Base-by-base conservation (phyloP, 768 basidiomycete species). In the Phylloporus arenicola region DNA sequence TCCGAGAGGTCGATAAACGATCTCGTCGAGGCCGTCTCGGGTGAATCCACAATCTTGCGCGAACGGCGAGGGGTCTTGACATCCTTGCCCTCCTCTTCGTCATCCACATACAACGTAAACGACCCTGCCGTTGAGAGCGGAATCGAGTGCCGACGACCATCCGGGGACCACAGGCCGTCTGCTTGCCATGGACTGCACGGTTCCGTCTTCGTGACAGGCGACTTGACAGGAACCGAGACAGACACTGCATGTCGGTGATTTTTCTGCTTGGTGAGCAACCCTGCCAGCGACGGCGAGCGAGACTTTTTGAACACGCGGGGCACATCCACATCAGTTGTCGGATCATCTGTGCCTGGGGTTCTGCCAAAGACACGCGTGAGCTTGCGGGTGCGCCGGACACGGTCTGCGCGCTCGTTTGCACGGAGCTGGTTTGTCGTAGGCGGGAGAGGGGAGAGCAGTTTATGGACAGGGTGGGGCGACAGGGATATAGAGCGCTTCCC, bases 321-420 rank as follows among this genome's bases (percentile, higher is more conserved):
- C 63, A 68, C 59, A 61, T 74, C 55, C 3, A 17, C 5, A 12
- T 66, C 50, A 56, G 65, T 25, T 1, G 38, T 12, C 1, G 65
- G 54, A 6, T 65, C 68, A 10, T 77, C 77, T 4, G 73, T 69
- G 6, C 70, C 75, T 3, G 84, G 86, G 3, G 75, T 80, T 65
- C 81, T 75, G 37, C 89, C 89, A 48, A 92, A 83, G n/a, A 92
- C 70, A 54, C 84, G 83, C n/a, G 84, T 75, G 43, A 92, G 77
- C 66, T 92, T 92, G 59, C 84, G 82, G 45, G 82, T 79, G 57
- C 83, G 85, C 47, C 80, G 75, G 29, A 92, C 72, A 50, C 85
- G 80, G 44, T 86, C 86, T 0, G 84, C 78, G 27, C 89, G 86
- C 55, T 86, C 81, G 11, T 75, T 72, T 16, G 81, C 70, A 54